Percentiles rank a stretch among this genome's conserved stretches.
Evolutionary conservation across 169 alveolate genomes (phyloP).

Genomic region (Plasmodium cynomolgi): DNA sequence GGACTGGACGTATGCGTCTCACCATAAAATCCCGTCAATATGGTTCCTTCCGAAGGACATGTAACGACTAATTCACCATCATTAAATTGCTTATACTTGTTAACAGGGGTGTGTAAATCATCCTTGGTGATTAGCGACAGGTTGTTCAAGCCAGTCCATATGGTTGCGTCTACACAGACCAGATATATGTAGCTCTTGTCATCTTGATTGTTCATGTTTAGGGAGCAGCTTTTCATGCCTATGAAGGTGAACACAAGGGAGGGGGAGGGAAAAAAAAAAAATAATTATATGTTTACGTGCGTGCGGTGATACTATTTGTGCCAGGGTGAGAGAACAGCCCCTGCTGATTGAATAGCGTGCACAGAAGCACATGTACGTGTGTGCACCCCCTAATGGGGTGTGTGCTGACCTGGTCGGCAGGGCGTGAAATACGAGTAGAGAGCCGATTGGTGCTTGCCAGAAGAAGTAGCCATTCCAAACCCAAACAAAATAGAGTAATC

Average conservation of each 20-base stretch:
- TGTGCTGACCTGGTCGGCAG: slow-evolving; percentile 77
- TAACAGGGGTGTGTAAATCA: slow-evolving; percentile 31
- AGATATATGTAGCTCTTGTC: slow-evolving; percentile 47
- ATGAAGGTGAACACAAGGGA: neutral
- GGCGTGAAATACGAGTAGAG: slow-evolving; percentile 45
- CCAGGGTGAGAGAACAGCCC: neutral
- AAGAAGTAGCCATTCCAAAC: slow-evolving; percentile 74
- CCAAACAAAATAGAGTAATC: slow-evolving; percentile 75
- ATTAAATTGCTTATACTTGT: slow-evolving; percentile 25
- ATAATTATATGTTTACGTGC: neutral
- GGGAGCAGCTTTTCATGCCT: slow-evolving; percentile 67
- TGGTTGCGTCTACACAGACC: slow-evolving; percentile 55
- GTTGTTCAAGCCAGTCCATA: slow-evolving; percentile 50
- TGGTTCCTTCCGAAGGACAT: slow-evolving; percentile 40
- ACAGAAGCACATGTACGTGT: neutral
- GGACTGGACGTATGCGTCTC: slow-evolving; percentile 68
- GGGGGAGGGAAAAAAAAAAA: neutral
- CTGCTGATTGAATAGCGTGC: neutral
- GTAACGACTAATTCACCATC: slow-evolving; percentile 51
- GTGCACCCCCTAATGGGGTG: neutral
- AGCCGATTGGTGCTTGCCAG: slow-evolving; percentile 66
- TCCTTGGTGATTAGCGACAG: slow-evolving; percentile 40
- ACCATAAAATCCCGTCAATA: slow-evolving; percentile 52
- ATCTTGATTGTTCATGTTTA: slow-evolving; percentile 26
- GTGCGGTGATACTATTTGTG: neutral